Conservation (phyloP, 768 basidiomycete species). For the Amanita polypyramis region DNA sequence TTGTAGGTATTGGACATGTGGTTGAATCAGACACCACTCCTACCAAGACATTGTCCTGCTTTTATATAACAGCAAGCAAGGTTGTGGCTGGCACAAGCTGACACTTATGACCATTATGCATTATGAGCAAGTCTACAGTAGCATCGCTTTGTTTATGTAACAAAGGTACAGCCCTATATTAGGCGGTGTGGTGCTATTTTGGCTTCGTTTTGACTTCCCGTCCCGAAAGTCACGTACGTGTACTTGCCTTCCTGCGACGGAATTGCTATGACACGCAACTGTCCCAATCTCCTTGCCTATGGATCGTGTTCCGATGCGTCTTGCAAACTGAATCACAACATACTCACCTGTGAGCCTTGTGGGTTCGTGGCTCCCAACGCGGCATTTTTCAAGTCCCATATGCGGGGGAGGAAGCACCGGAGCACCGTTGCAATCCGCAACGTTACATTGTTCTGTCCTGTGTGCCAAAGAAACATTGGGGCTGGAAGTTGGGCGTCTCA, state of each 20-base stretch:
- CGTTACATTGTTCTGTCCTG: conserved; percentile 5
- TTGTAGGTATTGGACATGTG: too few relatives aligned
- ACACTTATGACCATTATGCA: too few relatives aligned
- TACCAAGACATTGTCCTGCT: too few relatives aligned
- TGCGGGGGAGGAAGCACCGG: conserved; percentile 11
- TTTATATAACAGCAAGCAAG: too few relatives aligned
- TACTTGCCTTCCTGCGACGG: background rate
- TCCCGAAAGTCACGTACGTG: background rate
- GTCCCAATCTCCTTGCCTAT: conserved; percentile 11
- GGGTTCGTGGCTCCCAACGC: conserved; percentile 11
- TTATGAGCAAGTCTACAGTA: too few relatives aligned
- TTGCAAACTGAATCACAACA: conserved; percentile 10
- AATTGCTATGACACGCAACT: conserved; percentile 2
- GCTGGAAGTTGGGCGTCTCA: conserved; percentile 1
- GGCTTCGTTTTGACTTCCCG: background rate
- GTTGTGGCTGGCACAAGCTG: too few relatives aligned
- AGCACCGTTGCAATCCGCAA: background rate
- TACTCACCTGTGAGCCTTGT: conserved; percentile 14
- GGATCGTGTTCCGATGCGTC: conserved; percentile 11
- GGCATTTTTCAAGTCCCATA: conserved; percentile 10
- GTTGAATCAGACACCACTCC: too few relatives aligned
- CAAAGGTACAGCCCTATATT: too few relatives aligned
- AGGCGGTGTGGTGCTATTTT: background rate
- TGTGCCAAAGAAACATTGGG: conserved; percentile 5
- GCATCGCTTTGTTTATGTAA: too few relatives aligned